Evolutionary conservation across 108 stramenopile species (phyloP), one percentile per base, ranked within the genome.

Genomic region (Nitzschia sp.): DNA sequence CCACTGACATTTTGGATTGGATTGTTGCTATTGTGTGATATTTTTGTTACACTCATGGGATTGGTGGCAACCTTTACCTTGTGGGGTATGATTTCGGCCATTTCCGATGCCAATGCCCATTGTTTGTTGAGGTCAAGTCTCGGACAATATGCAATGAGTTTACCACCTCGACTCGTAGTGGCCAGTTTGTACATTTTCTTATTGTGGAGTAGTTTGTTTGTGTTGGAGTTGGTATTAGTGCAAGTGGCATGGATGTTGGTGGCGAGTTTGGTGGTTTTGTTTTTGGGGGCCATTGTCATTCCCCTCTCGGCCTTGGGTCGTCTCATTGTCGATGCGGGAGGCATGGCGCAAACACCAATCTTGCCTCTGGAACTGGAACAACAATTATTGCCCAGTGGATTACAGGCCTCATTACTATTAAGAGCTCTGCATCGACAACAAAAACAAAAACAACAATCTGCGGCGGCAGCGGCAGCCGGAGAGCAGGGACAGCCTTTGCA

Each of bases 71-170:
- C 79, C 23, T 80, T 76, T 63, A 80, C 83, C 1, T 64, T 73
- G 0, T 84, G 83, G 83, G 69, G 75, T 3, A 76, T 80, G 47
- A 59, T 84, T 15, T 55, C 55, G 21, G 66, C 78, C 32, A 66
- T 84, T 38, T 74, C 72, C 2, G 76, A 80, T 33, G 28, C 47
- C 13, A 84, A 84, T 54, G 36, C 70, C 6, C 83, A 80, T 66
- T 60, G 62, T 32, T 18, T 84, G 1, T 30, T 80, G 30, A 57
- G 83, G 19, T 63, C 59, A 32, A 63, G 63, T n/a, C 74, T 80
- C 29, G 83, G 83, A 13, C 76, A 79, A 46, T 78, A 78, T 57
- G 69, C 74, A 2, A 75, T 58, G 17, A 35, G 34, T 13, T 28
- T 84, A 9, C 78, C 83, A 18, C 53, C 56, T 15, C 30, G 59